Evolutionary conservation across 1,284 basidiomycete genomes (phyloP).

Genomic region (Ceratobasidium sp.): DNA sequence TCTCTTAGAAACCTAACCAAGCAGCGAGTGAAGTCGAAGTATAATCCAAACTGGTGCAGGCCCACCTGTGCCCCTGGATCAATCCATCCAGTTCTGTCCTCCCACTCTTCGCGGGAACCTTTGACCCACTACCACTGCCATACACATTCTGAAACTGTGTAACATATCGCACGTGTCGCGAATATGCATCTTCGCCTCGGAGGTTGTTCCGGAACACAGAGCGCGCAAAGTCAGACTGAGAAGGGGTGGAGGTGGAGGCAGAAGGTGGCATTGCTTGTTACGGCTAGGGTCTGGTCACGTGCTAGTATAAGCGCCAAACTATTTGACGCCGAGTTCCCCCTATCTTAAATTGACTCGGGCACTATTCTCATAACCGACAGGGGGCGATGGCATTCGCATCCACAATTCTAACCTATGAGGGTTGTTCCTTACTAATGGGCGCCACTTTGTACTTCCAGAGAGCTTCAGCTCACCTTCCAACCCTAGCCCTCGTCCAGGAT

Average conservation of each 20-base stretch:
- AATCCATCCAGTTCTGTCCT: conserved; percentile 57
- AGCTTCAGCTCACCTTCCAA: too few species aligned
- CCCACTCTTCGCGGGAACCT: conserved; percentile 28
- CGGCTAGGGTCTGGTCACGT: background rate
- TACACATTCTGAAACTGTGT: conserved; percentile 44
- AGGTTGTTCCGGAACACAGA: conserved; percentile 46
- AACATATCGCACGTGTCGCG: conserved; percentile 46
- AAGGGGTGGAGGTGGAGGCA: conserved; percentile 27
- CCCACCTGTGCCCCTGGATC: conserved; percentile 55
- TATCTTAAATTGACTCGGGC: too few species aligned
- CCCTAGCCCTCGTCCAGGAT: too few species aligned
- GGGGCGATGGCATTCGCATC: too few species aligned
- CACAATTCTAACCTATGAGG: too few species aligned
- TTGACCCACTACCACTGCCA: conserved; percentile 7
- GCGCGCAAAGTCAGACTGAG: conserved; percentile 43
- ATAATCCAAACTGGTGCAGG: background rate
- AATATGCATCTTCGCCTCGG: conserved; percentile 45
- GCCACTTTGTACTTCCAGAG: too few species aligned
- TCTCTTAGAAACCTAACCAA: conserved; percentile 77
- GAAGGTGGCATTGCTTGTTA: background rate
- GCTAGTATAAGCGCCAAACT: background rate
- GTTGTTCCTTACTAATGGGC: too few species aligned
- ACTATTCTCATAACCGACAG: too few species aligned
- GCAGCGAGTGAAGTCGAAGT: background rate
- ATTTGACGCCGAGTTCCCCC: background rate